phyloP scores from a whole-genome alignment of 768 basidiomycete species.

The Rhodosporidiobolus sp. region DNA sequence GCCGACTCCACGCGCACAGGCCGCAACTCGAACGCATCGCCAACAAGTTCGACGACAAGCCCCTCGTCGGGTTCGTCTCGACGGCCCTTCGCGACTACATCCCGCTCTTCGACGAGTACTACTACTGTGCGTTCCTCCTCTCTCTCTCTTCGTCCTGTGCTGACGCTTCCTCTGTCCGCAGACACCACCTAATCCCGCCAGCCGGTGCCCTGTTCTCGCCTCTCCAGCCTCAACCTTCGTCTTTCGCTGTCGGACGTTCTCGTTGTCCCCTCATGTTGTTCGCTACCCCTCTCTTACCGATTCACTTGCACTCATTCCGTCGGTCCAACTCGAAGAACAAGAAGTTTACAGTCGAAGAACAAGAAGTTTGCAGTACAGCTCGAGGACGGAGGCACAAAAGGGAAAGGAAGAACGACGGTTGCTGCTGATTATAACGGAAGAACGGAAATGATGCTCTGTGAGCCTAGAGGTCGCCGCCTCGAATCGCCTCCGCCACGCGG shows the following conservation, averaged over 20 bases:
- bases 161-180: not conserved
- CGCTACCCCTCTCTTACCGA: not conserved
- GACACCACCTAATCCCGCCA: constrained; percentile 10
- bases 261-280: not conserved
- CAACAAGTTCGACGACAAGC: constrained; percentile 35
- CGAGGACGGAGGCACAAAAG: too few species aligned
- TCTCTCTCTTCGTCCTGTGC: not conserved
- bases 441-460: too few species aligned
- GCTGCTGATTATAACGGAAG: too few species aligned
- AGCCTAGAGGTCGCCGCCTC: constrained; percentile 17
- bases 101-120: constrained; percentile 41
- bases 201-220: not conserved
- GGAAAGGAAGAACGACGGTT: too few species aligned
- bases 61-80: constrained; percentile 36
- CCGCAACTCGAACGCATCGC: constrained; percentile 36
- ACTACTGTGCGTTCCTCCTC: constrained; percentile 30
- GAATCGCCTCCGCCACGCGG: constrained; percentile 20
- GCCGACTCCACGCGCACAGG: not conserved
- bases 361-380: too few species aligned
- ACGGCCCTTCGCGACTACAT: constrained; percentile 38
- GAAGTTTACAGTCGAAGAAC: too few species aligned
- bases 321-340: too few species aligned
- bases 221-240: too few species aligned
- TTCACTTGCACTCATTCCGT: too few species aligned
- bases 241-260: not conserved